phyloP scores from a whole-genome alignment of 164 flowering plant genomes.

The Stephania cephalantha region DNA sequence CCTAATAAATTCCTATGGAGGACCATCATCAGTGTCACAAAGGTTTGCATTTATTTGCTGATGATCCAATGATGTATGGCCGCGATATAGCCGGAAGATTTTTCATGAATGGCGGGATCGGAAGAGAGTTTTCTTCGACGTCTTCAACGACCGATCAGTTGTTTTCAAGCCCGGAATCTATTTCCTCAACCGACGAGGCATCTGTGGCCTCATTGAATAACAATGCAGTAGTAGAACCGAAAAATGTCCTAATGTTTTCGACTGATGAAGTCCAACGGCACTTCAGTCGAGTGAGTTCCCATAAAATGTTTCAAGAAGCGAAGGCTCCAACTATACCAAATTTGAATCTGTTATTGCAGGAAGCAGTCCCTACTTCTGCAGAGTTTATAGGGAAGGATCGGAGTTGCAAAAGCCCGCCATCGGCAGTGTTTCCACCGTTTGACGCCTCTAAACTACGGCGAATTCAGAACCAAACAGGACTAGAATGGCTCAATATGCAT shows the following conservation, averaged over 20 bases:
- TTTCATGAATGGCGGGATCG: slow-evolving; percentile 13
- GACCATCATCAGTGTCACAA: slow-evolving; percentile 15
- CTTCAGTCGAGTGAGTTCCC: slow-evolving; percentile 29
- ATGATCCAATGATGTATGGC: slow-evolving; percentile 22
- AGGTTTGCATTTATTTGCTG: slow-evolving; percentile 17
- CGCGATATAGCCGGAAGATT: slow-evolving; percentile 7
- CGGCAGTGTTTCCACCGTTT: slow-evolving; percentile 1
- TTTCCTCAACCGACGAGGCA: slow-evolving; percentile 22
- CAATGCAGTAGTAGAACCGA: neutral
- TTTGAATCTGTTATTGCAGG: slow-evolving; percentile 41
- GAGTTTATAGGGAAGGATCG: slow-evolving; percentile 10
- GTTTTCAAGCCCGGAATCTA: slow-evolving; percentile 24
- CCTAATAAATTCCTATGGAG: slow-evolving; percentile 26
- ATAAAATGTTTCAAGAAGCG: slow-evolving; percentile 33
- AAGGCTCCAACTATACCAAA: slow-evolving; percentile 25
- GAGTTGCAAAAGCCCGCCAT: too few species aligned
- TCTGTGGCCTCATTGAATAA: slow-evolving; percentile 7
- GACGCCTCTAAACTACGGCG: slow-evolving; percentile 20
- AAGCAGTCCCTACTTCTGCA: slow-evolving; percentile 14
- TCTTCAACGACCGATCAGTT: slow-evolving; percentile 16
- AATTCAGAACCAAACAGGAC: slow-evolving; percentile 17
- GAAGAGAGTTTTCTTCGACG: slow-evolving; percentile 1
- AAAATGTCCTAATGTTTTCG: too few species aligned
- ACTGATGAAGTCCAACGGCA: slow-evolving; percentile 8
- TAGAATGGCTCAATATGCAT: slow-evolving; percentile 29